Base-by-base conservation (phyloP, 768 basidiomycete species). In the Dacryopinax primogenitus region DNA sequence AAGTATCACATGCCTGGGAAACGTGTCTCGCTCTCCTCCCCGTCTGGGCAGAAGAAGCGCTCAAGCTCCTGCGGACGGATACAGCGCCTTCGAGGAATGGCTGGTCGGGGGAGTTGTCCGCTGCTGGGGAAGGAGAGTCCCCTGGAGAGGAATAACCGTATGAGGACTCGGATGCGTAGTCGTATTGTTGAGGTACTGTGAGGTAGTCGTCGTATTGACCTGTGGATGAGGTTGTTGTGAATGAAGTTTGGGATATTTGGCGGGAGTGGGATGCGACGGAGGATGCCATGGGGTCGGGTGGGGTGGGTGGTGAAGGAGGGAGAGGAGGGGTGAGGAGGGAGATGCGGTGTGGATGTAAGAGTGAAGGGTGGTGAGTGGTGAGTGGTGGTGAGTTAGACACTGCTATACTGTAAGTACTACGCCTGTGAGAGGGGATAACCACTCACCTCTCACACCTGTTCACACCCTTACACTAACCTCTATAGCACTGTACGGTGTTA, bases 191-290 rank as follows among this genome's bases (percentile, higher is more conserved):
- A 30, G 51, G 51, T 3, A 58, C 51, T 26, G 12, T 11, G 13
- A 58, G 51, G 51, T 58, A 28, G 26, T 58, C 51, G 51, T 58
- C 51, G 51, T 58, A 58, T 21, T 58, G 51, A 2, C 26, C 23
- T 3, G 23, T 58, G 26, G 51, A 58, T 23, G 51, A 58, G 51
- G 51, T 30, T 23, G 51, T 58, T 23, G 51, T 30, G 51, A 58
- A 28, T 11, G 51, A 58, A 6, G 51, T 32, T 30, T n/a, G n/a
- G n/a, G n/a, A n/a, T n/a, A n/a, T n/a, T n/a, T n/a, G n/a, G n/a
- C n/a, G n/a, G n/a, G n/a, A n/a, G n/a, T n/a, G n/a, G n/a, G n/a
- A n/a, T n/a, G n/a, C n/a, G n/a, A n/a, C n/a, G n/a, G n/a, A n/a
- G n/a, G n/a, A 11, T 39, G 37, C 37, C 37, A 39, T 39, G 37